Evolutionary conservation across 768 basidiomycete species (phyloP), one percentile per base, ranked within the genome.

Genomic region (Lactifluus volemus): DNA sequence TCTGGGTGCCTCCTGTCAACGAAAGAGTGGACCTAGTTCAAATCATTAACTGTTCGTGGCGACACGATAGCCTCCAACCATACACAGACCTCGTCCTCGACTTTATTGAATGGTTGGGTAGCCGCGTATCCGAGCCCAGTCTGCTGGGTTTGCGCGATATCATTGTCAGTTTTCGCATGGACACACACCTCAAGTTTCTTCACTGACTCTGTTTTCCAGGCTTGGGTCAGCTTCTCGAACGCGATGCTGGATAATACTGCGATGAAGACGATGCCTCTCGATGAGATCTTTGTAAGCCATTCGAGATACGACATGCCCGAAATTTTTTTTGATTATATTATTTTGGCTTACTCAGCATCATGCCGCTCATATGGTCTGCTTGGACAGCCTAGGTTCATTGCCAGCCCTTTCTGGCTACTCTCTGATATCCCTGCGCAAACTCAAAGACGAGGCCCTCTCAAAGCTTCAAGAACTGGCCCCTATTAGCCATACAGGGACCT

Each of bases 1-100:
- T 99, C 36, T 99, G 97, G 96, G 97, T 99, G 0, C 95, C 96
- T 3, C 76, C 85, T 17, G 81, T 98, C 34, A 84, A 89, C 59
- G 78, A 84, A 61, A 78, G 84, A 17, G 67, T 70, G 5, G 97
- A 99, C 70, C 75, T 96, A 7, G 77, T 83, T 61, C 78, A 89
- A 67, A 96, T 99, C 67, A 76, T 98, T 29, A 73, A 78, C 11
- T 81, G 75, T 55, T 78, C 83, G 2, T 97, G 93, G 92, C 74
- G 75, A 49, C 70, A 79, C 53, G 77, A 80, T 3, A 67, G 70
- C 10, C 73, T 97, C 53, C 74, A 72, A 48, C 58, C 63, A 1
- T 88, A 82, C 67, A 93, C 90, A 2, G 55, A 73, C 0, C 75
- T 73, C 8, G 71, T 98, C 14, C 76, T 98, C 50, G 83, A 84